Evolutionary conservation across 2,329 filamentous ascomycete genomes (phyloP).

Genomic region (Nemania sp.): DNA sequence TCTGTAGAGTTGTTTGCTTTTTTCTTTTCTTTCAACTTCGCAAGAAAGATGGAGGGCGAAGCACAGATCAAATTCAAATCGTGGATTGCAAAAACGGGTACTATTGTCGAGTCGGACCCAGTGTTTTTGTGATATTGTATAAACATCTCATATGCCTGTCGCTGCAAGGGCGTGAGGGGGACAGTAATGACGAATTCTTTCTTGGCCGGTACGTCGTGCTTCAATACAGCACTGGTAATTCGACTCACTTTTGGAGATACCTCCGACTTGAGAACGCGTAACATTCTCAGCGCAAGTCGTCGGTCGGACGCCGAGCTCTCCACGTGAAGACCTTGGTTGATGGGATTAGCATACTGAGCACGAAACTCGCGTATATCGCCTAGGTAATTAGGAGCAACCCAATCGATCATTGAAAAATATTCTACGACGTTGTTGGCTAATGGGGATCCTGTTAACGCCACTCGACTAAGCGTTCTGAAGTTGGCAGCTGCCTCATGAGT

Average conservation of each 20-base stretch:
- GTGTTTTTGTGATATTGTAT: slow-evolving; percentile 47
- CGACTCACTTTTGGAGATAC: slow-evolving; percentile 84
- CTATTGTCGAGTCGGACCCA: slow-evolving; percentile 11
- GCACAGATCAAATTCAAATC: slow-evolving; percentile 63
- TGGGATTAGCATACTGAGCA: slow-evolving; percentile 76
- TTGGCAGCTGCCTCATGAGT: slow-evolving; percentile 65
- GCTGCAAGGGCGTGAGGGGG: slow-evolving; percentile 75
- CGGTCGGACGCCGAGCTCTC: slow-evolving; percentile 71
- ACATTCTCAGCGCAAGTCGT: slow-evolving; percentile 71
- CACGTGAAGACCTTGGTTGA: slow-evolving; percentile 75
- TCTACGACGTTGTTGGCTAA: slow-evolving; percentile 86
- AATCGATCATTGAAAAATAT: slow-evolving; percentile 88
- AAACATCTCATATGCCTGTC: slow-evolving; percentile 68
- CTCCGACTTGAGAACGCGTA: slow-evolving; percentile 76
- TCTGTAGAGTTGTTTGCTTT: slow-evolving; percentile 16
- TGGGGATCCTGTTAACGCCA: slow-evolving; percentile 89
- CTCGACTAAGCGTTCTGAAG: slow-evolving; percentile 76
- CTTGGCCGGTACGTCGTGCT: slow-evolving; percentile 77
- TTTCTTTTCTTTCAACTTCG: slow-evolving; percentile 49
- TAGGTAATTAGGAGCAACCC: slow-evolving; percentile 84
- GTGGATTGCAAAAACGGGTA: slow-evolving; percentile 53
- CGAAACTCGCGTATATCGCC: slow-evolving; percentile 76
- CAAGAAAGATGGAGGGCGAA: slow-evolving; percentile 63
- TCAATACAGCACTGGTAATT: slow-evolving; percentile 73
- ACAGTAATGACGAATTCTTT: slow-evolving; percentile 85